Base-by-base conservation (phyloP, 441 rosid genomes). In the Brassica hybrid region DNA sequence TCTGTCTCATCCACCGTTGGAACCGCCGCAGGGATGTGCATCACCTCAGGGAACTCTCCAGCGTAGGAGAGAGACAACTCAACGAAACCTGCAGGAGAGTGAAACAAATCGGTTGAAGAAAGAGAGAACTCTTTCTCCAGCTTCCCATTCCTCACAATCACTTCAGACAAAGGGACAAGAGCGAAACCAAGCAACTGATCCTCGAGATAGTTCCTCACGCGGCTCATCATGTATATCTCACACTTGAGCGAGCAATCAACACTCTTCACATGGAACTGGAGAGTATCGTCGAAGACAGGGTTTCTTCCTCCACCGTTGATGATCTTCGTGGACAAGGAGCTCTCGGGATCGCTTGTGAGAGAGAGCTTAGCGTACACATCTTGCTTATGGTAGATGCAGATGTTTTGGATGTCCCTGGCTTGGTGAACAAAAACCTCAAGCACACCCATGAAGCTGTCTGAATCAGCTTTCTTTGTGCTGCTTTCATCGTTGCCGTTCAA, bases 381-480 rank as follows among this genome's bases (percentile, higher is more conserved):
- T 85, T 94, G 99, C 86, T 96, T 96, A 75, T 94, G 99, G 86
- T 94, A 92, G 83, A 96, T 96, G 88, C 99, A 94, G 76, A 96
- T 92, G 92, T 94, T 96, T 0, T 96, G 99, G 62, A 96, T 92
- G 74, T 96, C 99, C 79, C 99, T 86, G 12, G 98, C 99, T 82
- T 91, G 94, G 81, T 94, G 97, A 36, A 96, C 76, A 83, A 78
- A 91, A 67, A 94, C 96, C 80, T 91, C 92, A 58, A 96, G 93
- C 62, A 80, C 79, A 57, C 98, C 98, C 0, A 89, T 43, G 76
- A 72, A 83, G 13, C 65, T 69, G 67, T 36, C 78, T 73, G 79
- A 83, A 52, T n/a, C 65, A 14, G 65, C 65, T 36, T 76, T 77
- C 89, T 86, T 82, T 86, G 86, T 61, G 57, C 43, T 63, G 36